phyloP scores from a whole-genome alignment of 1,139 yeast genomes.

The Arxiozyma telluris region DNA sequence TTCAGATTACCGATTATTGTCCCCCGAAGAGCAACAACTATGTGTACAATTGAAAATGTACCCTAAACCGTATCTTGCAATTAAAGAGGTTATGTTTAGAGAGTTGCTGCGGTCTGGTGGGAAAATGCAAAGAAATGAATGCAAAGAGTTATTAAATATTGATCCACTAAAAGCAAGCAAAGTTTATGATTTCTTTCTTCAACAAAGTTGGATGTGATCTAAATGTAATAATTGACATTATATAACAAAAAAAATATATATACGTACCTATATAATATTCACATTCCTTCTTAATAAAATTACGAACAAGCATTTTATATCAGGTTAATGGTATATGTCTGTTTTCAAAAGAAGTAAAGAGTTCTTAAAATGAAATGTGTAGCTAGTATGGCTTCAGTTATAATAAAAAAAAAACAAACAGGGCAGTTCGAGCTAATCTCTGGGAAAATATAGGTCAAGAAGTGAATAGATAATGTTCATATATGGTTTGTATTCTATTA shows the following conservation, averaged over 20 bases:
- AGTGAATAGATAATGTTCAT: too few species aligned
- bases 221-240: background rate
- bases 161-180: constrained; percentile 81
- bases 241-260: background rate
- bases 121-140: constrained; percentile 67
- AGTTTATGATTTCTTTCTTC: constrained; percentile 84
- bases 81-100: constrained; percentile 83
- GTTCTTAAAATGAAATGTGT: too few species aligned
- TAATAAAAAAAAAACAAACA: too few species aligned
- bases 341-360: too few species aligned
- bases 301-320: background rate
- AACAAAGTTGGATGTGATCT: constrained; percentile 67
- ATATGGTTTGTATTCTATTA: too few species aligned
- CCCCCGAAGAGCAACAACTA: constrained; percentile 76
- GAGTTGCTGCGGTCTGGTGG: constrained; percentile 86
- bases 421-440: background rate
- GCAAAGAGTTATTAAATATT: constrained; percentile 71
- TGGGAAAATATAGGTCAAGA: background rate
- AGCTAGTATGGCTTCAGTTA: too few species aligned
- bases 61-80: constrained; percentile 91
- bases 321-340: background rate
- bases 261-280: background rate
- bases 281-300: background rate
- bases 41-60: constrained; percentile 76
- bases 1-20: constrained; percentile 71